Evolutionary conservation across 495 filamentous ascomycete species (phyloP), one percentile per base, ranked within the genome.

Genomic region (Emericellopsis terricola): DNA sequence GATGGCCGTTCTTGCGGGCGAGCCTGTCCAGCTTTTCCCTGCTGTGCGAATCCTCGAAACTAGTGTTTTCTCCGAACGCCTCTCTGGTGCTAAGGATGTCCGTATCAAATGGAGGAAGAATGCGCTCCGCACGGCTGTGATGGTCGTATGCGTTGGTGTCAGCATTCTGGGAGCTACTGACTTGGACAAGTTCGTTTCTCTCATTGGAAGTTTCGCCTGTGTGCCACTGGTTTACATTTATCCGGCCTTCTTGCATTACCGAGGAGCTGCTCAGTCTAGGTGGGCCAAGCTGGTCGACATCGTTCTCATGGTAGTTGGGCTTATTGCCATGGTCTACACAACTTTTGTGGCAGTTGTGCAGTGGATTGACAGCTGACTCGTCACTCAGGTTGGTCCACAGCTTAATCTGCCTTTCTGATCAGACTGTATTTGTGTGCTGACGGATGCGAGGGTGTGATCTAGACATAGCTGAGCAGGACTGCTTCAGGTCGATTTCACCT

Each of bases 221-320:
- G 65, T 97, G 38, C 89, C 89, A 8, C 57, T 97, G 31, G 87
- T 96, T 30, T 94, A 94, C 50, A 84, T 97, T 24, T 97, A 97
- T 52, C 91, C 89, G 36, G 59, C 72, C 3, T 70, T 53, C 33
- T 43, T 77, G 37, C 74, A 79, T 44, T 72, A 57, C 38, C 67
- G 60, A 37, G 71, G 67, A 1, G 52, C 74, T 13, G 74, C 74
- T 8, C 50, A 51, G 14, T 59, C 54, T 3, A 47, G 42, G 40
- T 52, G 49, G 43, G 59, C 39, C 2, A 70, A 64, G 47, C 39
- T 48, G 8, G 63, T 60, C 1, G 73, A 79, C 49, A 17, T 70
- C 10, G 33, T 55, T 0, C 56, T 77, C 50, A 65, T 73, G 52
- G 51, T 55, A 3, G 31, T 75, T 18, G 74, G 74, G 3, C n/a